These are phyloP conservation scores for Aphanocladium album DNA, from an alignment of 2,329 filamentous ascomycete species.

Conservation along the genomic window DNA sequence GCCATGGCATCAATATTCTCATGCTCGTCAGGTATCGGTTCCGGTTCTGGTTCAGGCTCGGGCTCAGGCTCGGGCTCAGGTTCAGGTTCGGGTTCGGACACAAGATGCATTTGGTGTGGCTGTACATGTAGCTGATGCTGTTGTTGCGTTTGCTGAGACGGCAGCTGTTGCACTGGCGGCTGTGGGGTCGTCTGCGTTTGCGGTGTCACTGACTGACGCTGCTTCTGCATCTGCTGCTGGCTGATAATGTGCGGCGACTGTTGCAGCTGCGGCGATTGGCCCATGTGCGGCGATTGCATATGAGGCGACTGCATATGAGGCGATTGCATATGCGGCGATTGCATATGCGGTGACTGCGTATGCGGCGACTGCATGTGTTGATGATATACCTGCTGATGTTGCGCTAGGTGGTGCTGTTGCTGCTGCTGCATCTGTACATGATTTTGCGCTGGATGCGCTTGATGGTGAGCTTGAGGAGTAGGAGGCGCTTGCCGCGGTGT, in stretches of 20 bases:
- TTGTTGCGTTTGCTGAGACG: not conserved
- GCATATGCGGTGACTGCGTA: conserved; percentile 4
- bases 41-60: not conserved
- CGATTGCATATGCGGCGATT: conserved; percentile 8
- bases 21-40: not conserved
- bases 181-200: conserved; percentile 5
- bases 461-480: conserved; percentile 4
- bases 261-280: conserved; percentile 5
- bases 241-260: conserved; percentile 14
- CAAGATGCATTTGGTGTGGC: conserved; percentile 1
- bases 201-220: conserved; percentile 12
- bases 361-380: conserved; percentile 14
- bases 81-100: not conserved
- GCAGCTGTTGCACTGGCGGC: conserved; percentile 2
- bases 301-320: not conserved
- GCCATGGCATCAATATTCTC: not conserved
- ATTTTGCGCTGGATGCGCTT: conserved; percentile 4
- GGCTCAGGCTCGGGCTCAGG: not conserved
- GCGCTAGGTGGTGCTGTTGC: conserved; percentile 16
- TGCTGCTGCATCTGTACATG: conserved; percentile 17
- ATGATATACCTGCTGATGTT: conserved; percentile 16
- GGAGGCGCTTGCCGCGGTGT: conserved; percentile 5
- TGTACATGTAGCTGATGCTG: conserved; percentile 4
- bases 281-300: conserved; percentile 12
- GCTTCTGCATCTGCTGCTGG: conserved; percentile 20